Base-by-base conservation (phyloP, 257 asterid species). In the Ehretia macrophylla region DNA sequence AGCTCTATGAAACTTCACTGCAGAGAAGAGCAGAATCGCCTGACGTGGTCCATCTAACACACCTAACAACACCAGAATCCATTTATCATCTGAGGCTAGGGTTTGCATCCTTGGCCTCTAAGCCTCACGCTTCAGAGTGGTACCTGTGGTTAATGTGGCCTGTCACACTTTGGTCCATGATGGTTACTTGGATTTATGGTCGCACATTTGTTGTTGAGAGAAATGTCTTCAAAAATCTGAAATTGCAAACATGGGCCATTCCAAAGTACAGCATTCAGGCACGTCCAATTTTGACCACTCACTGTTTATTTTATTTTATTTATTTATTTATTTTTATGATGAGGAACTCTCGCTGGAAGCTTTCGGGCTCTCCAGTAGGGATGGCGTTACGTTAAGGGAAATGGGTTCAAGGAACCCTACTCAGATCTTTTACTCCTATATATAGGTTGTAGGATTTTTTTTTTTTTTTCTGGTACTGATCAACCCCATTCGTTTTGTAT, bases 61-160 rank as follows among this genome's bases (percentile, higher is more conserved):
- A 76, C 49, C 62, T 76, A 11, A 76, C 75, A 11, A 76, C 70
- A 16, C 81, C 75, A 8, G 70, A 71, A 51, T 76, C 78, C 14
- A 60, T 76, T 5, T 76, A 76, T 47, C 77, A 71, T 58, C 58
- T 76, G 11, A 64, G 81, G 10, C 51, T 76, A 10, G 81, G 77
- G 3, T 60, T 76, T 53, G 66, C 78, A 14, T 60, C 68, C 17
- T 60, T 64, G 39, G 81, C 81, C 22, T 44, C 77, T 8, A 19
- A 51, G 48, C 81, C 81, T 27, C 64, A 71, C 5, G n/a, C n/a
- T 10, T 50, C 69, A 10, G 71, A 47, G n/a, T 76, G 81, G 81
- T 68, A 64, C 42, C 32, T 72, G 20, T 72, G 72, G 78, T 51
- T 68, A 10, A 68, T 76, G 65, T 72, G 65, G 63, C 81, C 81